phyloP scores from a whole-genome alignment of 2,329 filamentous ascomycete genomes.

The Mariannaea elegans region DNA sequence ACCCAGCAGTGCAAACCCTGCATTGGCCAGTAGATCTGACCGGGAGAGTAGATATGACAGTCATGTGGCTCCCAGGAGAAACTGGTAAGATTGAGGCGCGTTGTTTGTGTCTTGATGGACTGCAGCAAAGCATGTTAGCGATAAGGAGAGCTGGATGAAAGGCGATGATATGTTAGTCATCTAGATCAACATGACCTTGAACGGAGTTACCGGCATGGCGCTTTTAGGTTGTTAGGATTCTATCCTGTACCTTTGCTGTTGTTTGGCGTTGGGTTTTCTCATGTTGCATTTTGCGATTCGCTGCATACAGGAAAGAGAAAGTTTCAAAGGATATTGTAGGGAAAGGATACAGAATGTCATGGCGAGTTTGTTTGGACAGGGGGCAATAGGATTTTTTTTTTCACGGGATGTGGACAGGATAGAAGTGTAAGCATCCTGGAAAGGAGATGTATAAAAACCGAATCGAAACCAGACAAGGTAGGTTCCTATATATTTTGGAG shows the following conservation, averaged over 20 bases:
- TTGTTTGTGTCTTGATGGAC: slow-evolving; percentile 1
- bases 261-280: slow-evolving; percentile 12
- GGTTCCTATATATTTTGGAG: too few species aligned
- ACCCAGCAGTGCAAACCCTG: slow-evolving; percentile 46
- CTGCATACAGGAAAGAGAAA: slow-evolving; percentile 9
- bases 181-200: slow-evolving; percentile 13
- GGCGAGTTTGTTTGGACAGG: background rate
- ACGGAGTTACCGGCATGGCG: slow-evolving; percentile 20
- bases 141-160: background rate
- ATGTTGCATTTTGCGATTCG: slow-evolving; percentile 11
- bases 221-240: slow-evolving; percentile 12
- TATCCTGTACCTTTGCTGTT: slow-evolving; percentile 5
- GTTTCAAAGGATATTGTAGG: background rate
- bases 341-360: slow-evolving; percentile 18
- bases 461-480: too few species aligned
- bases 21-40: slow-evolving; percentile 44
- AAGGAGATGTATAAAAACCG: too few species aligned
- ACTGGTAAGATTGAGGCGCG: slow-evolving; percentile 43
- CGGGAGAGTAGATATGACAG: slow-evolving; percentile 50
- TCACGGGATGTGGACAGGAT: background rate
- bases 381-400: background rate
- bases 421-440: background rate
- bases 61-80: slow-evolving; percentile 47
- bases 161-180: slow-evolving; percentile 12
- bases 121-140: background rate